phyloP scores from a whole-genome alignment of 176 grass and related monocot genomes.

The Dactylis glomerata region DNA sequence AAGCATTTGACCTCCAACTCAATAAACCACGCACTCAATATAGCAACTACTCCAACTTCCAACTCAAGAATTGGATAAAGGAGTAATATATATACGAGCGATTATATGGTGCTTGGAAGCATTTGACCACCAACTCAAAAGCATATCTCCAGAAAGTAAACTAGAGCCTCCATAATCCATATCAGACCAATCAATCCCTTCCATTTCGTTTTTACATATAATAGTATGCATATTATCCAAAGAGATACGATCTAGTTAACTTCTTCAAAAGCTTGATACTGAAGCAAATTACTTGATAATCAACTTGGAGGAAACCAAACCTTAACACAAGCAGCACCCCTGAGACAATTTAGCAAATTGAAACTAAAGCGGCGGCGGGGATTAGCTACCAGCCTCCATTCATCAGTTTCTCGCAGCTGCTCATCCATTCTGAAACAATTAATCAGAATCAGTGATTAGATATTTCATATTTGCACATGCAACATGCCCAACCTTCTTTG shows the following conservation, averaged over 20 bases:
- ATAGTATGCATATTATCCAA: constrained; percentile 4
- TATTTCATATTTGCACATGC: neutral
- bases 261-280: neutral
- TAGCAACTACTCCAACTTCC: constrained; percentile 2
- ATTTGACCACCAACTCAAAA: neutral
- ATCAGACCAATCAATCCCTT: neutral
- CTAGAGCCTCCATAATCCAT: neutral
- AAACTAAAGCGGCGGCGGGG: neutral
- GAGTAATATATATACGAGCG: neutral
- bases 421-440: constrained; percentile 27
- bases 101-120: no score
- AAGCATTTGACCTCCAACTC: neutral
- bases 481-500: neutral
- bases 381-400: neutral
- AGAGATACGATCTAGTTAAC: neutral
- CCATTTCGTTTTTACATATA: neutral
- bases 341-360: neutral
- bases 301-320: constrained; percentile 8
- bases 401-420: neutral
- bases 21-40: neutral
- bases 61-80: neutral
- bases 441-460: neutral
- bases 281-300: neutral
- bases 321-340: neutral
- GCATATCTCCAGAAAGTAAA: neutral